Evolutionary conservation across 306 rosid species (phyloP).

Genomic region (Begonia loranthoides): DNA sequence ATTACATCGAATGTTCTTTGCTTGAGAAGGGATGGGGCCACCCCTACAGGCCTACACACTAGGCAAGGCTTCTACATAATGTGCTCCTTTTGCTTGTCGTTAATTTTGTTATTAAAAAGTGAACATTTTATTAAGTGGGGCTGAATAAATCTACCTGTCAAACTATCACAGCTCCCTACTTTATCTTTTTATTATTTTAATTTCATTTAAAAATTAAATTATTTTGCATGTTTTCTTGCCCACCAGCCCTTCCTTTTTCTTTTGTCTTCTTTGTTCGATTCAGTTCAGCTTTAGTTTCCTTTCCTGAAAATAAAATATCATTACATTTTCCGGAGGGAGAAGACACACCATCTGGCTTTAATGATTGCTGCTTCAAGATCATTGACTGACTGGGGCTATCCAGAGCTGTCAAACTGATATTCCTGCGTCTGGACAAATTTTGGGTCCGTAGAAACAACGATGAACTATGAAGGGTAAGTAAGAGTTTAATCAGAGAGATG

Average conservation of each 20-base stretch:
- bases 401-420: constrained; percentile 5
- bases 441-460: too few relatives aligned
- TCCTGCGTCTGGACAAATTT: too few relatives aligned
- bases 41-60: too few relatives aligned
- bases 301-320: constrained; percentile 57
- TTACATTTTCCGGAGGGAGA: constrained; percentile 51
- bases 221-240: constrained; percentile 24
- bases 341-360: constrained; percentile 24
- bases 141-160: constrained; percentile 29
- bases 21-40: too few relatives aligned
- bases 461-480: too few relatives aligned
- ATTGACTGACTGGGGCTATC: constrained; percentile 39
- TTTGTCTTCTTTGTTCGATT: constrained; percentile 41
- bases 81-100: too few relatives aligned
- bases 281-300: constrained; percentile 20
- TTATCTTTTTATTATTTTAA: constrained; percentile 26
- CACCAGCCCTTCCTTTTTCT: constrained; percentile 50
- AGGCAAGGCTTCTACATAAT: too few relatives aligned
- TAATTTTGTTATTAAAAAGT: too few relatives aligned
- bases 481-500: too few relatives aligned
- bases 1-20: too few relatives aligned
- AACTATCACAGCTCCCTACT: constrained; percentile 40
- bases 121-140: too few relatives aligned
- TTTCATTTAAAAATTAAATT: too few relatives aligned
- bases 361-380: constrained; percentile 56